Evolutionary conservation across 2,329 filamentous ascomycete species (phyloP).

Genomic region (Waltergamsia citrina): DNA sequence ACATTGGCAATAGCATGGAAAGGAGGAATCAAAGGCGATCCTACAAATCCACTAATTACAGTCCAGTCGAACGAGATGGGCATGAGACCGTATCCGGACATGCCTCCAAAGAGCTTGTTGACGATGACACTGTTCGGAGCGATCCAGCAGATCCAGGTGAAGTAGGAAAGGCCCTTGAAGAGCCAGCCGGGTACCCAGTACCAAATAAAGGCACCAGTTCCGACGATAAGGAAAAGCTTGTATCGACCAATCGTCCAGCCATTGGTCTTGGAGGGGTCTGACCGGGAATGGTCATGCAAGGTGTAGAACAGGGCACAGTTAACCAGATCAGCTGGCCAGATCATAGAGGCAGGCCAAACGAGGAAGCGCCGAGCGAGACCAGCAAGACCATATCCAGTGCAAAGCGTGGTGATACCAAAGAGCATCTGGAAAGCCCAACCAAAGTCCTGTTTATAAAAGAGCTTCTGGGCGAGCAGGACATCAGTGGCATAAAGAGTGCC

Average conservation of each 20-base stretch:
- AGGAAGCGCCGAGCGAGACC: conserved; percentile 44
- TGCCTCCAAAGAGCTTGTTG: conserved; percentile 54
- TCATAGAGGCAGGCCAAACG: conserved; percentile 45
- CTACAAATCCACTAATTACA: conserved; percentile 36
- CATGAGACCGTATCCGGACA: conserved; percentile 47
- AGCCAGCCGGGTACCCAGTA: conserved; percentile 56
- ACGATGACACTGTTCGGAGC: conserved; percentile 50
- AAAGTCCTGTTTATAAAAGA: conserved; percentile 49
- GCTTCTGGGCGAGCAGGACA: conserved; percentile 36
- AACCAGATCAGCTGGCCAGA: conserved; percentile 46
- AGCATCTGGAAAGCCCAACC: conserved; percentile 45
- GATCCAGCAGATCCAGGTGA: conserved; percentile 53
- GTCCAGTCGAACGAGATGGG: conserved; percentile 51
- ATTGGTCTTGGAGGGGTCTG: conserved; percentile 38
- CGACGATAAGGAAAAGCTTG: conserved; percentile 50
- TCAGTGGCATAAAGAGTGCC: conserved; percentile 47
- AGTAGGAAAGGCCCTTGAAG: conserved; percentile 51
- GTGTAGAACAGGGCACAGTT: conserved; percentile 42
- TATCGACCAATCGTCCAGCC: conserved; percentile 59
- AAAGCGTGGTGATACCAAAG: conserved; percentile 42
- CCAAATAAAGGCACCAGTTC: conserved; percentile 40
- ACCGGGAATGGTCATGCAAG: conserved; percentile 32
- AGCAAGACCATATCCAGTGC: conserved; percentile 48
- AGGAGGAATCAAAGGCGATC: conserved; percentile 40
- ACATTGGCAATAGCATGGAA: conserved; percentile 48